A percentile compares a stretch with the other conserved stretches of the same genome.
phyloP scores from a whole-genome alignment of 2,329 filamentous ascomycete species.

The Periconia digitata region DNA sequence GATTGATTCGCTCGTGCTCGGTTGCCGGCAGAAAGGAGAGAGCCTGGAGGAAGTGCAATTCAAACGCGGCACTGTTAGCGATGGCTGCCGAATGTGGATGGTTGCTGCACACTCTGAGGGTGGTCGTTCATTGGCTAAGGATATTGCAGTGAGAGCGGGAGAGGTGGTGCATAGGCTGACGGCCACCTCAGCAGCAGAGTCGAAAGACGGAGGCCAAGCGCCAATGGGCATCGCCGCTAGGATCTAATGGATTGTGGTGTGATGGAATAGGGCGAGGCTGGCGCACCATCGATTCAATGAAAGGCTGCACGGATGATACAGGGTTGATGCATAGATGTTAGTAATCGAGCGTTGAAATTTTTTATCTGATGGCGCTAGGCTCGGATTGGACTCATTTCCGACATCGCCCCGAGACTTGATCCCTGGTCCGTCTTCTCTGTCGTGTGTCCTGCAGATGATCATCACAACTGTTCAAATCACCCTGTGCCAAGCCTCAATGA shows the following conservation, averaged over 20 bases:
- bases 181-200: slow-evolving; percentile 8
- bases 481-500: slow-evolving; percentile 20
- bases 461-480: no score
- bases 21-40: slow-evolving; percentile 38
- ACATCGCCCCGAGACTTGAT: slow-evolving; percentile 17
- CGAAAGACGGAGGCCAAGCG: slow-evolving; percentile 14
- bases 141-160: slow-evolving; percentile 36
- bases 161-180: slow-evolving; percentile 32
- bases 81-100: slow-evolving; percentile 35
- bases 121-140: slow-evolving; percentile 39
- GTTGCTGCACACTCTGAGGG: slow-evolving; percentile 35
- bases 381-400: slow-evolving; percentile 16
- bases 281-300: no score
- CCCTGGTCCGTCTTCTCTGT: neutral
- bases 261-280: slow-evolving; percentile 2
- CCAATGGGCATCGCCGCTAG: slow-evolving; percentile 29
- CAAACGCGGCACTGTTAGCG: slow-evolving; percentile 35
- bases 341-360: slow-evolving; percentile 22
- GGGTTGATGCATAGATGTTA: neutral
- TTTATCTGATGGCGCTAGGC: slow-evolving; percentile 33
- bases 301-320: neutral
- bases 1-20: slow-evolving; percentile 35
- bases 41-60: slow-evolving; percentile 42
- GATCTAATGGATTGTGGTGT: slow-evolving; percentile 23
- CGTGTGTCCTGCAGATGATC: neutral